Evolutionary conservation across 176 grass and related monocot genomes (phyloP).

Genomic region (Poa annua): DNA sequence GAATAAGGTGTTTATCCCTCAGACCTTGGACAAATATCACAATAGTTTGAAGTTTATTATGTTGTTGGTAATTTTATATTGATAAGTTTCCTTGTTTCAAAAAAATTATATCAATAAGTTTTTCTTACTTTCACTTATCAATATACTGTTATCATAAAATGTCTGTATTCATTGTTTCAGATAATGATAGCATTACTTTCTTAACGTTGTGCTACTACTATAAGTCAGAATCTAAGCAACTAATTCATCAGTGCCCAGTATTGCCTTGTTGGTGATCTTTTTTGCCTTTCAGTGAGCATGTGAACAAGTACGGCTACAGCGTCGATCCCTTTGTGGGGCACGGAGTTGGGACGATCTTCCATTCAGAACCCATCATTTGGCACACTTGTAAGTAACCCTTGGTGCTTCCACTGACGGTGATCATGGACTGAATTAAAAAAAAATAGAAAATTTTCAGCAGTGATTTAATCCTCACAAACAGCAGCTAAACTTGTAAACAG

Average conservation of each 20-base stretch:
- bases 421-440: not conserved
- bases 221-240: not conserved
- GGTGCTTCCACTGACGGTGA: not conserved
- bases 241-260: not conserved
- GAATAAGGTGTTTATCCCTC: constrained; percentile 64
- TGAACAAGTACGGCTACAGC: constrained; percentile 57
- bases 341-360: constrained; percentile 82
- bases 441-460: not conserved
- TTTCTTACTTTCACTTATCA: not conserved
- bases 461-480: not conserved
- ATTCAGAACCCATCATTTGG: constrained; percentile 86
- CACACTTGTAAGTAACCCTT: constrained; percentile 60
- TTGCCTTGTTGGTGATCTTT: not conserved
- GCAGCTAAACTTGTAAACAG: constrained; percentile 36
- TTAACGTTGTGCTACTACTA: not conserved
- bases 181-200: not conserved
- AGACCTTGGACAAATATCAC: not conserved
- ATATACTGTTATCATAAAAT: not conserved
- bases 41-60: not conserved
- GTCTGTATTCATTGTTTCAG: not conserved
- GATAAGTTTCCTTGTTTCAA: too few relatives aligned
- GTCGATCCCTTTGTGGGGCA: constrained; percentile 84
- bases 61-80: not conserved
- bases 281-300: constrained; percentile 59
- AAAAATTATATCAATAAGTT: not conserved